Conservation (phyloP, 2,329 filamentous ascomycete species). For the Beauveria rudraprayagi region DNA sequence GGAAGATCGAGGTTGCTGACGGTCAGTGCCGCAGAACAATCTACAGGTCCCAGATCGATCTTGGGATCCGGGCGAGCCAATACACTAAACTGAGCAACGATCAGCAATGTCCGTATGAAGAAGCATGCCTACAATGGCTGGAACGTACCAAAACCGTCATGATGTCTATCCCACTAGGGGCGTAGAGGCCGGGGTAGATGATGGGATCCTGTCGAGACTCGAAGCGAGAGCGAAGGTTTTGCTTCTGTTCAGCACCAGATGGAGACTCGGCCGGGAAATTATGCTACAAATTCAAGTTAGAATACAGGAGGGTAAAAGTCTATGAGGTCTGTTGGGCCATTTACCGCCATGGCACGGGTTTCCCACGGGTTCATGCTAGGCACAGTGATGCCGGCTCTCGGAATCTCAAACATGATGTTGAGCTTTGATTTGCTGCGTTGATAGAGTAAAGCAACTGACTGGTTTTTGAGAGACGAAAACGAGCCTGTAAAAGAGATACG, state of each 20-base stretch:
- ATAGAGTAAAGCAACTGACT: not conserved
- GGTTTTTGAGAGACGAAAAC: too few relatives aligned
- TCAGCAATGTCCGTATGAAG: conserved; percentile 6
- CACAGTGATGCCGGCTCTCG: not conserved
- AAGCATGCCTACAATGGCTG: not conserved
- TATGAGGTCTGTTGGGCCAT: not conserved
- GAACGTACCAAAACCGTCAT: conserved; percentile 44
- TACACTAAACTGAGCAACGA: conserved; percentile 44
- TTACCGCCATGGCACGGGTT: conserved; percentile 26
- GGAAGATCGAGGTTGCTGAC: conserved; percentile 69
- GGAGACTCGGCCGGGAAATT: conserved; percentile 13
- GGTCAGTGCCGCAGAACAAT: conserved; percentile 75
- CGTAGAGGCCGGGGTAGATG: conserved; percentile 50
- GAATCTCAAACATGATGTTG: conserved; percentile 1
- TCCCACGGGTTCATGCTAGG: conserved; percentile 21
- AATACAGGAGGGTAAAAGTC: not conserved
- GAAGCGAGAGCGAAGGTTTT: conserved; percentile 13
- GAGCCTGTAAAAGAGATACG: not conserved
- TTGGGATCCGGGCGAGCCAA: conserved; percentile 63
- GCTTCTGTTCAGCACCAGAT: not conserved
- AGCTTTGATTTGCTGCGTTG: not conserved
- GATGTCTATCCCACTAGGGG: conserved; percentile 46
- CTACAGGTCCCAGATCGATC: conserved; percentile 73
- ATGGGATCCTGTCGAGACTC: conserved; percentile 33
- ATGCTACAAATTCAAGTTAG: conserved; percentile 12